phyloP scores from a whole-genome alignment of 2,329 filamentous ascomycete species.

The Alternaria hordeiaustralica region DNA sequence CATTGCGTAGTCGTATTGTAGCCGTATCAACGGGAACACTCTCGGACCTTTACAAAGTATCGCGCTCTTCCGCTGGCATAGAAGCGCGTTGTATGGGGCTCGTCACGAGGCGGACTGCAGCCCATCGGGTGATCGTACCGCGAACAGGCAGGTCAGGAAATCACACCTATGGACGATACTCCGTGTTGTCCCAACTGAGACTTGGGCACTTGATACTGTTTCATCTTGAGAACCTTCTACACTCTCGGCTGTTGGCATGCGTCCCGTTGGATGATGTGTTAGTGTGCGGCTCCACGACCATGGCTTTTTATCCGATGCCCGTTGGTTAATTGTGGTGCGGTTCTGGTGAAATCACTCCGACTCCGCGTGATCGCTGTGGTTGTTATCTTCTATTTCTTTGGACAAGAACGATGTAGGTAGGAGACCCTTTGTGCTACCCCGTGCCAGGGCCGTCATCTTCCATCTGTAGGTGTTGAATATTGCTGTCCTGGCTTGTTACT shows the following conservation, averaged over 20 bases:
- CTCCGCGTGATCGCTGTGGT: neutral
- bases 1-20: neutral
- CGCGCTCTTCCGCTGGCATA: neutral
- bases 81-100: neutral
- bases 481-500: too few species aligned
- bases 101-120: neutral
- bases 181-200: neutral
- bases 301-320: neutral
- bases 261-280: neutral
- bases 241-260: neutral
- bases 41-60: neutral
- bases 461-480: accelerated
- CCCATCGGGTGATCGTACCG: neutral
- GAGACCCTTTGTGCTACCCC: too few species aligned
- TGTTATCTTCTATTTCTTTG: neutral
- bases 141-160: neutral
- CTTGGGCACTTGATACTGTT: neutral
- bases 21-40: neutral
- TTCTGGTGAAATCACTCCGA: neutral
- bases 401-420: too few species aligned
- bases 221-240: neutral
- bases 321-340: neutral
- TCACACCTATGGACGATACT: neutral
- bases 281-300: neutral
- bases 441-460: too few species aligned